phyloP scores from a whole-genome alignment of 2,329 filamentous ascomycete species.

The Paecilomyces niveus region DNA sequence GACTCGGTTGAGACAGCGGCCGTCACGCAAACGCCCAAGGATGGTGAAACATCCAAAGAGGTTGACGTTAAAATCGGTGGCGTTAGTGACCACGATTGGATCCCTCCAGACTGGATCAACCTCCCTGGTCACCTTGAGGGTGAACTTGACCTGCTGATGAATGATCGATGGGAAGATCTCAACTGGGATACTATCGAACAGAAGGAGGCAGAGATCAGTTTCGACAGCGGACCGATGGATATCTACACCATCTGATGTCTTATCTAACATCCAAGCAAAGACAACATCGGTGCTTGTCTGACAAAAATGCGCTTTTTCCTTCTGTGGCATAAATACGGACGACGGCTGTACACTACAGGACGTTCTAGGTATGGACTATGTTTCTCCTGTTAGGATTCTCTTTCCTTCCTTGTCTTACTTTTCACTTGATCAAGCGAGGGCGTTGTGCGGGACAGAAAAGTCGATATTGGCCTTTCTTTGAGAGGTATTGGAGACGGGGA shows the following conservation, averaged over 20 bases:
- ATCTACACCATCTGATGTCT: conserved; percentile 19
- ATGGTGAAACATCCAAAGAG: conserved; percentile 24
- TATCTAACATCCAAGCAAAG: conserved; percentile 5
- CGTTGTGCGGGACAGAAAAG: conserved; percentile 13
- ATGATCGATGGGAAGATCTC: conserved; percentile 23
- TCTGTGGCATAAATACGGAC: conserved; percentile 13
- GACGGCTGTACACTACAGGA: conserved; percentile 5
- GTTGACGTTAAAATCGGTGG: conserved; percentile 22
- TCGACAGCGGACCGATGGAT: conserved; percentile 18
- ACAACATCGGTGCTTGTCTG: conserved; percentile 1
- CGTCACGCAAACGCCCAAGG: conserved; percentile 31
- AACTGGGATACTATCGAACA: conserved; percentile 35
- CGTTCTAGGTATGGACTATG: not conserved
- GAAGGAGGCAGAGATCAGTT: conserved; percentile 17
- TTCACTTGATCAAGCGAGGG: conserved; percentile 13
- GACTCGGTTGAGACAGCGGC: conserved; percentile 28
- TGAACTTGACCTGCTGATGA: conserved; percentile 13
- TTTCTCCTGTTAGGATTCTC: conserved; percentile 1
- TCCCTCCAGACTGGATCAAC: conserved; percentile 26
- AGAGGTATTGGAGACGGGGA: not conserved
- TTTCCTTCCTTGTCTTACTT: conserved; percentile 5
- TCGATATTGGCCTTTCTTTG: conserved; percentile 5
- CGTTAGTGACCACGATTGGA: conserved; percentile 20
- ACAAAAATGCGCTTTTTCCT: conserved; percentile 6
- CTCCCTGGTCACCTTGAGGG: conserved; percentile 19